phyloP scores from a whole-genome alignment of 2,329 filamentous ascomycete species.

The Shiraia bambusicola region DNA sequence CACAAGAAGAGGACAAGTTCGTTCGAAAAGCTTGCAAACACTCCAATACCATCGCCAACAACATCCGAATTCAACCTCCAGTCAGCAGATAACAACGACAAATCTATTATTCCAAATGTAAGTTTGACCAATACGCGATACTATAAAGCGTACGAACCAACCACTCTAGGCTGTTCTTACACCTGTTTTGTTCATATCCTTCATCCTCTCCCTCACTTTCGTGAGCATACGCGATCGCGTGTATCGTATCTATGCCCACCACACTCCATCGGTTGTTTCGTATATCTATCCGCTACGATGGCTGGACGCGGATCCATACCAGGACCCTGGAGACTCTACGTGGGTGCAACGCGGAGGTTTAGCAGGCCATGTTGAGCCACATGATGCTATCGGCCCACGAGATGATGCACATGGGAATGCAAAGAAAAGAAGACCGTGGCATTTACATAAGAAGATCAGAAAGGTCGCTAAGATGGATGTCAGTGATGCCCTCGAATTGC shows the following conservation, averaged over 20 bases:
- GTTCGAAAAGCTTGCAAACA: conserved; percentile 33
- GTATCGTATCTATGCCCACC: conserved; percentile 47
- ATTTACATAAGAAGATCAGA: conserved; percentile 47
- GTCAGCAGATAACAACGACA: conserved; percentile 13
- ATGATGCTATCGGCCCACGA: conserved; percentile 18
- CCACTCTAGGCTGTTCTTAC: conserved; percentile 55
- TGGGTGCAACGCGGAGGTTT: conserved; percentile 17
- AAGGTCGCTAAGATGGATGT: conserved; percentile 65
- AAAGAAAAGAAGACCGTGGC: conserved; percentile 39
- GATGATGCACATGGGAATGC: conserved; percentile 4
- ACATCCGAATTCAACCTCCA: conserved; percentile 21
- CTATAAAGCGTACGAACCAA: neutral
- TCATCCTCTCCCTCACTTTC: conserved; percentile 64
- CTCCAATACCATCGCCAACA: conserved; percentile 24
- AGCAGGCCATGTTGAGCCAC: conserved; percentile 23
- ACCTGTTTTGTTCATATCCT: conserved; percentile 64
- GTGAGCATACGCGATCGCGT: conserved; percentile 60
- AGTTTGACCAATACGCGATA: neutral
- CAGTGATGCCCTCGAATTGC: conserved; percentile 63
- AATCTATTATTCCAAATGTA: conserved; percentile 31
- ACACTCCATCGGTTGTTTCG: conserved; percentile 18
- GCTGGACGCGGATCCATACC: conserved; percentile 49
- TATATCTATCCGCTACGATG: conserved; percentile 28
- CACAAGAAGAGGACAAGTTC: conserved; percentile 32
- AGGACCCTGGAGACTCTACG: conserved; percentile 36